These are phyloP conservation scores for Proliferodiscus dingleyae DNA, from an alignment of 2,329 filamentous ascomycete genomes.

Conservation along the genomic window DNA sequence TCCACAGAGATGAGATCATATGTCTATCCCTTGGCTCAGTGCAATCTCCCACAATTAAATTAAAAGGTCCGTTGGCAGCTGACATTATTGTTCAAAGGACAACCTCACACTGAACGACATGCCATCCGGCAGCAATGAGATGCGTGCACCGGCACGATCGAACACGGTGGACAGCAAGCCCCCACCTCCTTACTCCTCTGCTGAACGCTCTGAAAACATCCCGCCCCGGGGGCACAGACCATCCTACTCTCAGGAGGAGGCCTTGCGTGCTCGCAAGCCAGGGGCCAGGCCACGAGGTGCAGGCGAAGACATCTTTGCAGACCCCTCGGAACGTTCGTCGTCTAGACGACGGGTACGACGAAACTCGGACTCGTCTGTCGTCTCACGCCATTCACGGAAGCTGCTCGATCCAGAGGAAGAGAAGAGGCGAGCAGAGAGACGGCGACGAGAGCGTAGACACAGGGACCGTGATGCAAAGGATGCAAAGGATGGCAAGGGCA, in stretches of 20 bases:
- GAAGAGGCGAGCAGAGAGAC: constrained; percentile 53
- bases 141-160: constrained; percentile 29
- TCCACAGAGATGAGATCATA: background rate
- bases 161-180: constrained; percentile 45
- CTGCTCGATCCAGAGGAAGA: constrained; percentile 53
- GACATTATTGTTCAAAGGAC: too few species aligned
- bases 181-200: constrained; percentile 29
- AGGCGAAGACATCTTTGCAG: constrained; percentile 32
- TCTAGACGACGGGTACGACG: constrained; percentile 54
- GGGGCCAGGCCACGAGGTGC: constrained; percentile 27
- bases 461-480: constrained; percentile 36
- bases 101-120: constrained; percentile 63
- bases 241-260: constrained; percentile 62
- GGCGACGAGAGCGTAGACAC: constrained; percentile 44
- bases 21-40: too few species aligned
- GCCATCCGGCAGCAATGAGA: constrained; percentile 34
- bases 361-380: constrained; percentile 75
- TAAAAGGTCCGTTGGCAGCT: too few species aligned
- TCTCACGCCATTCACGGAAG: constrained; percentile 49
- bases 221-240: constrained; percentile 55
- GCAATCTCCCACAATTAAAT: too few species aligned
- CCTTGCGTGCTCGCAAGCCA: constrained; percentile 46
- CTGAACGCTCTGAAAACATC: constrained; percentile 42
- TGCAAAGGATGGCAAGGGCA: constrained; percentile 27
- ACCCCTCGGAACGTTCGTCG: constrained; percentile 30